Base-by-base conservation (phyloP, 2,329 filamentous ascomycete species). In the Lasiodiplodia theobromae region DNA sequence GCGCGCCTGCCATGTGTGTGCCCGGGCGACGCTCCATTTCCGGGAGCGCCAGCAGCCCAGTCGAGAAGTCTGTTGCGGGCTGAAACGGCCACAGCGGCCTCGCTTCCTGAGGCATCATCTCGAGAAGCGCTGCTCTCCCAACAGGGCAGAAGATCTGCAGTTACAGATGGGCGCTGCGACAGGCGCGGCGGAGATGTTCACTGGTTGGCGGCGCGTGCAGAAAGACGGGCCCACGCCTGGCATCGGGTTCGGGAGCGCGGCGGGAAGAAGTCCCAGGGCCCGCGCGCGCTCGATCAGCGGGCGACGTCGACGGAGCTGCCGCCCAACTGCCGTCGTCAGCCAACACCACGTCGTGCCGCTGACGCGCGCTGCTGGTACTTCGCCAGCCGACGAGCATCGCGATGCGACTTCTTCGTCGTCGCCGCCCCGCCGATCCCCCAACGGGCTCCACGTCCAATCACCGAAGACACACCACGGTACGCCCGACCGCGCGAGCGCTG, bases 391-490 rank as follows among this genome's bases (percentile, higher is more conserved):
- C 58, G 58, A 37, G 10, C 44, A 64, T 52, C 44, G 31, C 31
- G n/a, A 64, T 64, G 60, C 60, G 44, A 28, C 28, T 31, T 37
- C 40, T 47, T 47, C 34, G 23, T 23, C 28, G 8, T 11, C 18
- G 14, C 31, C 18, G 3, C 23, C 31, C 60, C 60, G 63, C 21
- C 63, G 63, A 66, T 66, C 63, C 63, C 51, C 63, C 63, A 56
- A 66, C 49, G 38, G 37, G 51, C 49, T 66, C 63, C 63, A 66
- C 49, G 63, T 23, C 51, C 49, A 66, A 66, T 66, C 63, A 66
- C 63, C 63, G 63, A 66, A 66, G 52, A 56, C 63, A 38, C 60
- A 52, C 60, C 60, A 64, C 60, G 60, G 60, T 64, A 64, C 60
- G 60, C 60, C 60, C 60, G 60, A 64, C 47, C 28, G 60, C 47